Evolutionary conservation across 2,329 filamentous ascomycete genomes (phyloP).

Genomic region (Aspergillus fructus): DNA sequence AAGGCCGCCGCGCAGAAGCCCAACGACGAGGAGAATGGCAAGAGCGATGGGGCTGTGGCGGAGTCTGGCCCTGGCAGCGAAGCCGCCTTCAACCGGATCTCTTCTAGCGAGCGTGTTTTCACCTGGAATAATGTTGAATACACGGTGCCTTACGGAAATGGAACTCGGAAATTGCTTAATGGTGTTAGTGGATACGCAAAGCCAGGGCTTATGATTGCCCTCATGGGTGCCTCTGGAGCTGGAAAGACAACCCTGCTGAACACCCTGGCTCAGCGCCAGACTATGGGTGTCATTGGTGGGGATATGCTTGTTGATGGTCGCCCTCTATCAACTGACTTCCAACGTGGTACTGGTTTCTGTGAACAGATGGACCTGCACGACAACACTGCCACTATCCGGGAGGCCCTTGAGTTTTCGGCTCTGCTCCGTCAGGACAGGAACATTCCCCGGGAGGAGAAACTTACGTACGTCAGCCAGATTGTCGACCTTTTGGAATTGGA

Average conservation of each 20-base stretch:
- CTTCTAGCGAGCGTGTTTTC: conserved; percentile 63
- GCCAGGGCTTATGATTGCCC: conserved; percentile 74
- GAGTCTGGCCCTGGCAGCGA: conserved; percentile 27
- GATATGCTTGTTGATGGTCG: conserved; percentile 71
- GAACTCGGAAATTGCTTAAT: conserved; percentile 63
- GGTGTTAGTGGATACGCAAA: conserved; percentile 75
- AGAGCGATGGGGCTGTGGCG: conserved; percentile 27
- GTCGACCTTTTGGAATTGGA: conserved; percentile 65
- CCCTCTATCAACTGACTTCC: conserved; percentile 61
- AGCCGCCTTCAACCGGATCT: conserved; percentile 43
- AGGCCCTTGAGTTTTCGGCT: conserved; percentile 69
- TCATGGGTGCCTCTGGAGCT: conserved; percentile 79
- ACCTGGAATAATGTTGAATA: conserved; percentile 72
- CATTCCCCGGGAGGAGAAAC: conserved; percentile 59
- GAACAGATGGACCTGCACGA: conserved; percentile 73
- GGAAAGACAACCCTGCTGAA: conserved; percentile 84
- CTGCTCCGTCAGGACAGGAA: conserved; percentile 60
- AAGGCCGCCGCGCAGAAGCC: conserved; percentile 45
- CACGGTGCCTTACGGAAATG: conserved; percentile 61
- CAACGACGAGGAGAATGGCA: conserved; percentile 60
- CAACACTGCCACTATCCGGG: conserved; percentile 62
- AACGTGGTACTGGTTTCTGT: conserved; percentile 69
- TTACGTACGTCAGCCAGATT: conserved; percentile 66
- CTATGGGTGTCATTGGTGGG: conserved; percentile 62
- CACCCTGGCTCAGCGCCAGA: conserved; percentile 71